phyloP scores from a whole-genome alignment of 2,329 filamentous ascomycete species.

The Aspergillus japonicus region DNA sequence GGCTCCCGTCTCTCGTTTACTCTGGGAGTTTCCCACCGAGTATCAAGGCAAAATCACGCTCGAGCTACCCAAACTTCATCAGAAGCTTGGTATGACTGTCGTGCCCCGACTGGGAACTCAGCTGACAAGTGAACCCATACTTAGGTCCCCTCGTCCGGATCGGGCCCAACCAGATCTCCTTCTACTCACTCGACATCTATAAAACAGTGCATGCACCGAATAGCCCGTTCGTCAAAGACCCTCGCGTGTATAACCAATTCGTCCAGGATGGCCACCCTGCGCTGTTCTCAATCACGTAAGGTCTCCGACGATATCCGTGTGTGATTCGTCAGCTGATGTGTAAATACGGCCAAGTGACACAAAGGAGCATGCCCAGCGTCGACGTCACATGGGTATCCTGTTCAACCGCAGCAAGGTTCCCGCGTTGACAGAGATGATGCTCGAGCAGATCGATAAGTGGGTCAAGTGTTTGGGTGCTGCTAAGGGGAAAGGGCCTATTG shows the following conservation, averaged over 20 bases:
- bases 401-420: slow-evolving; percentile 1
- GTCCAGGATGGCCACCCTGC: not conserved
- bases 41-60: not conserved
- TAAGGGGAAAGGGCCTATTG: not conserved
- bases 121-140: not conserved
- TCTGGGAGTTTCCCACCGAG: not conserved
- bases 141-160: not conserved
- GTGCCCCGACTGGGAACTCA: too few species aligned
- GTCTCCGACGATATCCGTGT: not conserved
- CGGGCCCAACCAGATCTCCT: not conserved
- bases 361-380: not conserved
- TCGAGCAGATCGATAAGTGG: not conserved
- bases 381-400: not conserved
- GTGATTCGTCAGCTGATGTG: not conserved
- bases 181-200: not conserved
- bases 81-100: not conserved
- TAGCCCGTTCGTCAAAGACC: not conserved
- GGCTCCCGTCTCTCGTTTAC: not conserved
- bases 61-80: not conserved
- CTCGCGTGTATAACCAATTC: not conserved
- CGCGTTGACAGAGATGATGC: not conserved
- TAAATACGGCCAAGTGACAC: not conserved
- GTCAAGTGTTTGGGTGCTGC: not conserved
- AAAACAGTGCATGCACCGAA: not conserved
- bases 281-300: not conserved